phyloP scores from a whole-genome alignment of 164 flowering plant genomes.

The Macadamia tetraphylla region DNA sequence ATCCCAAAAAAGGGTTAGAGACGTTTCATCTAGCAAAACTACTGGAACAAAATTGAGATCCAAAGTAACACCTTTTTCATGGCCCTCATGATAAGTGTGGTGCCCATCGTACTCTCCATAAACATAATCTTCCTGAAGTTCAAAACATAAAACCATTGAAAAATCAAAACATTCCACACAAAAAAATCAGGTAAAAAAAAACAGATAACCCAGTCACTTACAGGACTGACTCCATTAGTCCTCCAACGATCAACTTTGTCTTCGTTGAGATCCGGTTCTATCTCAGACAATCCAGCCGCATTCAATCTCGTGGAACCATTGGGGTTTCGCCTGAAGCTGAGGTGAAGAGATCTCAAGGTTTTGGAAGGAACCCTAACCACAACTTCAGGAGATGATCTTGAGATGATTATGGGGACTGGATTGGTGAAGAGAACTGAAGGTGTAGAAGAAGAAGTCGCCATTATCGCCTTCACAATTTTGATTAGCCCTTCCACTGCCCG shows the following conservation, averaged over 20 bases:
- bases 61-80: conserved; percentile 41
- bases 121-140: conserved; percentile 72
- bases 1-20: no score
- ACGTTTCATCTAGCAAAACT: no score
- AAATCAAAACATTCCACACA: background rate
- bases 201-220: conserved; percentile 13
- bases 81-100: conserved; percentile 70
- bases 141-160: background rate
- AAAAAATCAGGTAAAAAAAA: background rate
- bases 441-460: conserved; percentile 28
- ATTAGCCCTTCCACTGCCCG: background rate
- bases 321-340: conserved; percentile 10
- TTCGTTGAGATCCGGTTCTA: conserved; percentile 84
- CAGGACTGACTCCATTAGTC: conserved; percentile 46
- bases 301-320: conserved; percentile 35
- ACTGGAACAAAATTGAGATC: no score
- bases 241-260: conserved; percentile 66
- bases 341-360: background rate
- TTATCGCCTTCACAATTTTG: conserved; percentile 9
- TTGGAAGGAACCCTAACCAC: conserved; percentile 6
- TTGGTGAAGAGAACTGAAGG: conserved; percentile 26
- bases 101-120: conserved; percentile 79
- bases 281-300: conserved; percentile 59
- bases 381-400: background rate
- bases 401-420: conserved; percentile 28